A percentile compares a stretch with the other conserved stretches of the same genome.
Evolutionary conservation across 306 rosid species (phyloP).

Genomic region (Benincasa hispida): DNA sequence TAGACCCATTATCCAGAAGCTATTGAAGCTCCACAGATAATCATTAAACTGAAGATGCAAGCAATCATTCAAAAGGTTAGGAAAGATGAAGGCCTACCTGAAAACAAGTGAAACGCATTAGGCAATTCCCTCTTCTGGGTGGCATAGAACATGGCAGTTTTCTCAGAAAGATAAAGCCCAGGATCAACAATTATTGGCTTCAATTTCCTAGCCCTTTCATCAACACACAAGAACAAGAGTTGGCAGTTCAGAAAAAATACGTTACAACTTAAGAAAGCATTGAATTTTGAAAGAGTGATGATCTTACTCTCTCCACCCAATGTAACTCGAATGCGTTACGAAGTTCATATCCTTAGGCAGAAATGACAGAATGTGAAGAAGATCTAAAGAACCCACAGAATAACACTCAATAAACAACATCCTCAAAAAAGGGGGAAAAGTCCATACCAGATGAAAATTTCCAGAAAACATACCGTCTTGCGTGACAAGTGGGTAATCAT

Average conservation of each 20-base stretch:
- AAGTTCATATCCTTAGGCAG: conserved; percentile 83
- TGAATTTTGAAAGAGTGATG: neutral
- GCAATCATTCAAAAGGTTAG: neutral
- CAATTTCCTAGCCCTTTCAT: conserved; percentile 51
- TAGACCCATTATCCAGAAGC: neutral
- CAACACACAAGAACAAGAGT: neutral
- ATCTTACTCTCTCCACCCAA: conserved; percentile 95
- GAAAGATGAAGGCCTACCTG: conserved; percentile 27
- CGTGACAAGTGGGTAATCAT: conserved; percentile 69
- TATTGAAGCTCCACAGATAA: neutral
- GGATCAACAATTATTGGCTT: conserved; percentile 86
- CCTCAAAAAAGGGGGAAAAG: neutral
- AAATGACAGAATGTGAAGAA: conserved; percentile 85
- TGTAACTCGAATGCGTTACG: conserved; percentile 81
- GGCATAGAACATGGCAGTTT: conserved; percentile 76
- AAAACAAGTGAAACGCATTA: conserved; percentile 63
- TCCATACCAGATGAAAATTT: neutral
- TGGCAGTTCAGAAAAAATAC: neutral
- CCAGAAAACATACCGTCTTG: conserved; percentile 61
- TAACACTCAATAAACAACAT: conserved; percentile 16
- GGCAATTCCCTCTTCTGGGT: conserved; percentile 86
- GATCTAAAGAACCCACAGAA: conserved; percentile 43
- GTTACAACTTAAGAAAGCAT: neutral
- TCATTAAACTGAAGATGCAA: neutral
- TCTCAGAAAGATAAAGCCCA: conserved; percentile 80